Evolutionary conservation across 805 yeast genomes (phyloP), one percentile per base, ranked within the genome.

Genomic region (Suhomyces xylopsoci): DNA sequence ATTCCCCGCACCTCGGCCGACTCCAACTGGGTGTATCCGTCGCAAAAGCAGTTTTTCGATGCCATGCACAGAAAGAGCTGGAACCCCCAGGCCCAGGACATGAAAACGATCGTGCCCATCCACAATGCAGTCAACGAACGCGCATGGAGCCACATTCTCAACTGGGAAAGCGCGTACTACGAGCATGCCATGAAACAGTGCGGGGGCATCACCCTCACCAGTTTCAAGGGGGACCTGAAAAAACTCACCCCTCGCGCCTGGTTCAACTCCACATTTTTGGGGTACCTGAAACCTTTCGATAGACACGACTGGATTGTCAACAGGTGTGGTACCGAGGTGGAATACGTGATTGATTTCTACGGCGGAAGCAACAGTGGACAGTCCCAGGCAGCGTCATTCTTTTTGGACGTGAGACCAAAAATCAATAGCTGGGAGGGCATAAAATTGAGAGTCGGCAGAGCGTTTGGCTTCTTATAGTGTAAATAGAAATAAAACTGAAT

Each of bases 251-350:
- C 99, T 5, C 79, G 94, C 60, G 98, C 98, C 0, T 75, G 79
- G 79, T 60, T 75, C 54, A 79, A 89, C 55, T 74, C 87, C 54
- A 81, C 85, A 53, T 63, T 83, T 38, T 62, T 89, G 49, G 97
- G 96, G 0, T 77, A 81, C 52, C 84, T 83, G 48, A 80, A 80
- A 55, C 99, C 99, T 0, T 93, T 93, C 71, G 99, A 93, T 70
- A 81, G 99, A 62, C 99, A 93, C 66, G 99, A 93, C 69, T 93
- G 99, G 99, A 76, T 80, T 6, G 80, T 93, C 9, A 84, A 88
- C 61, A 75, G 97, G 50, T 90, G 97, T 68, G 98, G 98, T 3
- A 79, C 73, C 20, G 79, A 81, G 48, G 80, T 93, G 19, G 97
- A 90, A 47, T 93, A 93, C 62, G 97, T 93, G 44, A 93, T 93